Evolutionary conservation across 2,329 filamentous ascomycete genomes (phyloP), one percentile per base, ranked within the genome.

Genomic region (Diaporthe vexans): DNA sequence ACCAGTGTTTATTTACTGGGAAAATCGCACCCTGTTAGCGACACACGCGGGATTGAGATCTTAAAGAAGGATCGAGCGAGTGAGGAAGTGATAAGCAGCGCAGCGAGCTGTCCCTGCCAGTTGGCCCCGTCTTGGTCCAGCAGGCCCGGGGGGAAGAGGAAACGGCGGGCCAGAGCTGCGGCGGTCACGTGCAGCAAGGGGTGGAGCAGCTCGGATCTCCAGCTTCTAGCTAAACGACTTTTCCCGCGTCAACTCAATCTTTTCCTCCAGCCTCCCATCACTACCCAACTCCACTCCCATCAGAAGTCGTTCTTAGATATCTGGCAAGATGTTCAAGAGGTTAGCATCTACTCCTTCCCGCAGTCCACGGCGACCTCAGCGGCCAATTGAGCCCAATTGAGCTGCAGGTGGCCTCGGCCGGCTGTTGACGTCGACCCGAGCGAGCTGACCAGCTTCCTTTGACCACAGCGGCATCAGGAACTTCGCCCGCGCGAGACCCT

Each of bases 271-370:
- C 84, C 84, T 82, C 86, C 86, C 65, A 76, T 46, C 72, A 72
- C 82, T 82, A 81, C 81, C 80, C 85, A 85, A 80, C 85, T 87
- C 87, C 87, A 87, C 88, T 86, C 86, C 83, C 85, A 88, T 89
- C 84, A 85, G 84, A 84, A 86, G 89, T 88, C 88, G 89, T 89
- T 90, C 89, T 90, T 87, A 86, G 87, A 89, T 89, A 91, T 92
- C 91, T 88, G 86, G 86, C 89, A 94, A 90, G 91, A 94, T 94
- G 93, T 93, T 94, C 88, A 94, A 94, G 92, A 94, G 92, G 93
- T 94, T 86, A 86, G 91, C 90, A 81, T 73, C 76, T 75, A 77
- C 76, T 80, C 76, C 75, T 78, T 76, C 70, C 83, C 76, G 51
- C 61, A 78, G 70, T 79, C 81, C 79, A 77, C 71, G 75, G 74